Base-by-base conservation (phyloP, 495 filamentous ascomycete genomes). In the Pseudevernia furfuracea region DNA sequence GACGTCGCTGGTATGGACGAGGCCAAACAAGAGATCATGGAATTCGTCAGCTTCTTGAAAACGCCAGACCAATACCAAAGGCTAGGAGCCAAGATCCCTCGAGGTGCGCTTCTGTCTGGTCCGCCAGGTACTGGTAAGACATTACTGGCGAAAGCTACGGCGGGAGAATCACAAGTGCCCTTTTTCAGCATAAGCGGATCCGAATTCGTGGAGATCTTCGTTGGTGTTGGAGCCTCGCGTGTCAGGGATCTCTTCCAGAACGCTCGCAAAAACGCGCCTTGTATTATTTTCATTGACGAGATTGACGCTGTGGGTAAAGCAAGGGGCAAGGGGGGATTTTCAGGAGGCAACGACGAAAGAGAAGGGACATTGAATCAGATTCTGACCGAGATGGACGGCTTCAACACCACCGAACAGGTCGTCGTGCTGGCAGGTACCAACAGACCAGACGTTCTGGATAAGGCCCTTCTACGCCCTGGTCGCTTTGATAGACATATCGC, bases 201-300 rank as follows among this genome's bases (percentile, higher is more conserved):
- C 30, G 94, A 98, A 71, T 98, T 98, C 69, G 92, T 98, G 46
- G 94, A 98, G 77, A 97, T 98, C 92, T 98, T 97, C 70, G 94
- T 98, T 49, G 94, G 94, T 82, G 94, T 98, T 59, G 94, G 94
- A 77, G 89, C 94, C 41, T 96, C 91, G 14, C 85, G 94, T 72
- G 94, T 98, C 49, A 85, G 94, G 71, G 94, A 98, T 75, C 82
- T 98, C 44, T 98, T 98, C 69, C 87, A 90, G 55, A 96, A 89
- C 68, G 94, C 94, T 15, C 83, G 95, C 48, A 97, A 96, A 79
- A 94, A 92, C 75, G 88, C 95, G 6, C 94, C 94, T 4, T 98
- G 94, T 77, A 98, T 98, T 74, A 94, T 98, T 74, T 98, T 98
- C 80, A 96, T 98, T 69, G 94, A 98, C 72, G 94, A 98, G 77